A percentile compares a stretch with the other conserved stretches of the same genome.
These are phyloP conservation scores for Ascochyta fabae DNA, from an alignment of 2,329 filamentous ascomycete species.

Conservation along the genomic window DNA sequence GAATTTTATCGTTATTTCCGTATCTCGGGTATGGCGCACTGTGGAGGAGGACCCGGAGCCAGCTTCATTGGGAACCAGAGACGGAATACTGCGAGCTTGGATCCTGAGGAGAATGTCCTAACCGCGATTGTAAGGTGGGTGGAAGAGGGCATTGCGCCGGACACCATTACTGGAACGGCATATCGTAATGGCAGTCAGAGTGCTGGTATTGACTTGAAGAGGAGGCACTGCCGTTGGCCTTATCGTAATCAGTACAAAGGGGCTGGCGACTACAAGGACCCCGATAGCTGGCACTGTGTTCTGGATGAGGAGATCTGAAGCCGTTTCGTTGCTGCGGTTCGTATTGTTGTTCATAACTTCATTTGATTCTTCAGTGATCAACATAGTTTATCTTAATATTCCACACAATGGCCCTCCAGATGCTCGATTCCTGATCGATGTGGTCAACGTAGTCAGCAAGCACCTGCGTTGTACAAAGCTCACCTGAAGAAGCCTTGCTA, in stretches of 20 bases:
- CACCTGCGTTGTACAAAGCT: too few relatives aligned
- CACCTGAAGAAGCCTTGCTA: background rate
- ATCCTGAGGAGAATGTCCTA: conserved; percentile 52
- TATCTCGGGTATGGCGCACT: conserved; percentile 59
- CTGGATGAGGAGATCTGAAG: too few relatives aligned
- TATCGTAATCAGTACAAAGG: conserved; percentile 30
- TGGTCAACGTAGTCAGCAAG: too few relatives aligned
- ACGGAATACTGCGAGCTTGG: conserved; percentile 19
- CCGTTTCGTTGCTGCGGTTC: too few relatives aligned
- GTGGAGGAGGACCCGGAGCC: conserved; percentile 53
- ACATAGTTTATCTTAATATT: too few relatives aligned
- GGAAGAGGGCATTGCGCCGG: conserved; percentile 47
- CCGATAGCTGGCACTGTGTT: background rate
- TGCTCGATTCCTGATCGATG: too few relatives aligned
- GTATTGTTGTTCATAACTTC: too few relatives aligned
- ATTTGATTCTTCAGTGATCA: too few relatives aligned
- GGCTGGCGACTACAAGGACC: conserved; percentile 26
- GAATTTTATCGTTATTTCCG: conserved; percentile 57
- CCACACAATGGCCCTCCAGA: too few relatives aligned
- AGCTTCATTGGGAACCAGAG: background rate
- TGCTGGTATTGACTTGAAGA: conserved; percentile 30
- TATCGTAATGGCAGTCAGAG: conserved; percentile 22
- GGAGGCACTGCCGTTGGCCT: conserved; percentile 38
- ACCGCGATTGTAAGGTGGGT: conserved; percentile 55
- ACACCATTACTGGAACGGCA: conserved; percentile 33